These are phyloP conservation scores for Articulospora tetracladia DNA, from an alignment of 495 filamentous ascomycete species.

Conservation along the genomic window DNA sequence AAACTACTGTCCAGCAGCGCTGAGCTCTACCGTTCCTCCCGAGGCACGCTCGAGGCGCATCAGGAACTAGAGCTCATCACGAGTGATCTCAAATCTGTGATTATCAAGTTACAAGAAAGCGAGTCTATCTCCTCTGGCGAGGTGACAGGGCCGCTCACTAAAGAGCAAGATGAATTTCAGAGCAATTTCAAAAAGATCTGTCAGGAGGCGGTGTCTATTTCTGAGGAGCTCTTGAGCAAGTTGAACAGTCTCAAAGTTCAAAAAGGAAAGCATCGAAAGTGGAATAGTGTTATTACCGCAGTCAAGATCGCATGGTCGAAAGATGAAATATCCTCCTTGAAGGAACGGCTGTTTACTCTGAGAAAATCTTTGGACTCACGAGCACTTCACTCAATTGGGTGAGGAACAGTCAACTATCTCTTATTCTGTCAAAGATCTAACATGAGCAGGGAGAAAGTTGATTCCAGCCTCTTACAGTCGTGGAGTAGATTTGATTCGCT, in stretches of 20 bases:
- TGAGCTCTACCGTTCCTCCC: conserved; percentile 1
- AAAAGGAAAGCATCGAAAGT: not conserved
- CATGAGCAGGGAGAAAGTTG: not conserved
- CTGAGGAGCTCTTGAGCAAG: conserved; percentile 2
- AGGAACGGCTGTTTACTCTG: not conserved
- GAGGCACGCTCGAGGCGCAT: not conserved
- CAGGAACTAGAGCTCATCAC: conserved; percentile 2
- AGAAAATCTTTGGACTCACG: not conserved
- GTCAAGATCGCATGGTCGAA: not conserved
- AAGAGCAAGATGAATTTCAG: not conserved
- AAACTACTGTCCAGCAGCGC: not conserved
- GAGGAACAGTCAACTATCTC: not conserved
- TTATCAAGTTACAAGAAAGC: not conserved
- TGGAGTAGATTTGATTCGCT: not conserved
- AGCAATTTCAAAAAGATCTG: not conserved
- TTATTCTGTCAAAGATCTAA: not conserved
- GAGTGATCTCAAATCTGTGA: not conserved
- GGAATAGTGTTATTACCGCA: not conserved
- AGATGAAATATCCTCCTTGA: not conserved
- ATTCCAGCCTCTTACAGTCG: not conserved
- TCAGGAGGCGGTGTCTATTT: not conserved
- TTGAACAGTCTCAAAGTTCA: not conserved
- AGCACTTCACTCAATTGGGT: not conserved
- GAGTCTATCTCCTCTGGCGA: too few species aligned
- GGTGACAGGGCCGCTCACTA: not conserved